Base-by-base conservation (phyloP, 495 filamentous ascomycete genomes). In the Podospora australis region DNA sequence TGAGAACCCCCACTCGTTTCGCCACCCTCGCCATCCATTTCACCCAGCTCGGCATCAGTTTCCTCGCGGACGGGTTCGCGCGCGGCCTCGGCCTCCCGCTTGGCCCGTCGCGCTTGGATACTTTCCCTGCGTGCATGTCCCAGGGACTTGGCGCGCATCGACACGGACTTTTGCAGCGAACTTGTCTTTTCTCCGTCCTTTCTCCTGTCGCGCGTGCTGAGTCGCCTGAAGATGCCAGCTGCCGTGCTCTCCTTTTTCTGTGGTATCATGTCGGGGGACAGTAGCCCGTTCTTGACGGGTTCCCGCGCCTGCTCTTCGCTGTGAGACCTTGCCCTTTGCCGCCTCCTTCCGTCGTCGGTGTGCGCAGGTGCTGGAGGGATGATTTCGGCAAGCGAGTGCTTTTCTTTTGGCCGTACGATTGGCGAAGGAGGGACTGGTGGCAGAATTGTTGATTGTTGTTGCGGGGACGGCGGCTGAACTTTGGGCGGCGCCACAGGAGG, bases 241-340 rank as follows among this genome's bases (percentile, higher is more conserved):
- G 88, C 88, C 23, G 88, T 80, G 55, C 88, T 89, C 63, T 95
- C 90, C 63, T 92, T 97, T 69, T 86, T 90, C 25, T 67, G 68
- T 0, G 82, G 75, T 14, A 77, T 45, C 57, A 61, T 79, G 39
- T 89, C 86, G 3, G 78, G 77, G 63, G 56, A 86, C 54, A 62
- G 57, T 9, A 89, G 81, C 14, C 85, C 66, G 57, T 83, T 84
- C 66, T 89, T 87, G 67, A 87, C 70, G 3, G 75, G 78, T 41
- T 92, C 86, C 3, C 81, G 72, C 13, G 90, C 78, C 26, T 99
- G 94, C 52, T 97, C 92, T 65, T 97, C 92, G 34, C 92, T 95
- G 60, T 97, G 94, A 0, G 92, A 97, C 47, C 94, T 73, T 23
- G 92, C 90, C 35, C 92, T 78, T 9, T 89, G 88, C 40, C 92